These are phyloP conservation scores for Trichoderma reesei DNA, from an alignment of 495 filamentous ascomycete genomes.

Conservation along the genomic window DNA sequence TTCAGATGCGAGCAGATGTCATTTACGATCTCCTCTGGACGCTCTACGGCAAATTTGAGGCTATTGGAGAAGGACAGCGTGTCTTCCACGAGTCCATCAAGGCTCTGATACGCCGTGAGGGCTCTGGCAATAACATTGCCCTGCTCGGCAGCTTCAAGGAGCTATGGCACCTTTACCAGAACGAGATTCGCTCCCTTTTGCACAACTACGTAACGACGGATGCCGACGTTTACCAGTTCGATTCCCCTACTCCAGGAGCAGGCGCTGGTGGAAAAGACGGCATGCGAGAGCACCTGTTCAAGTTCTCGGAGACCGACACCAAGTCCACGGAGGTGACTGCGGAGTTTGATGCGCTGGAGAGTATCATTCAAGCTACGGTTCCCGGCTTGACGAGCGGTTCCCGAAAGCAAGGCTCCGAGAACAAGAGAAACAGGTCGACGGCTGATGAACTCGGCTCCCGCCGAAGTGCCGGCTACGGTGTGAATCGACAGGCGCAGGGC, in stretches of 20 bases:
- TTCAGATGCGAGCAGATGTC: slow-evolving; percentile 64
- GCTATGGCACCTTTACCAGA: slow-evolving; percentile 75
- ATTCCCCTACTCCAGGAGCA: slow-evolving; percentile 28
- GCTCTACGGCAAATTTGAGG: slow-evolving; percentile 90
- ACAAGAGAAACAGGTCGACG: slow-evolving; percentile 32
- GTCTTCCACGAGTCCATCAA: slow-evolving; percentile 85
- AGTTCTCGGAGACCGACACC: slow-evolving; percentile 70
- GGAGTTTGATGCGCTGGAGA: slow-evolving; percentile 83
- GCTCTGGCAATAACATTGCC: slow-evolving; percentile 44
- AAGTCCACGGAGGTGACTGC: slow-evolving; percentile 63
- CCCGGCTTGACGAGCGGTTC: slow-evolving; percentile 83
- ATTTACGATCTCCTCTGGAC: slow-evolving; percentile 86
- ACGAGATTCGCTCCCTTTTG: slow-evolving; percentile 76
- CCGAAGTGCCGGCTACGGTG: slow-evolving; percentile 27
- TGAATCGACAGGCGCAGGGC: slow-evolving; percentile 42
- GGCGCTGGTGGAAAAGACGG: slow-evolving; percentile 42
- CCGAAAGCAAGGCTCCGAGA: slow-evolving; percentile 41
- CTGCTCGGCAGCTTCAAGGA: slow-evolving; percentile 79
- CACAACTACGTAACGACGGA: slow-evolving; percentile 98
- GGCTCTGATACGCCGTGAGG: slow-evolving; percentile 69
- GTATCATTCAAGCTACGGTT: slow-evolving; percentile 81
- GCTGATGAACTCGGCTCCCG: slow-evolving; percentile 22
- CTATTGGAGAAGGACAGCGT: slow-evolving; percentile 91
- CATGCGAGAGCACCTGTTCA: slow-evolving; percentile 79
- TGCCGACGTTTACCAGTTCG: slow-evolving; percentile 55